Base-by-base conservation (phyloP, 202 grass and related monocot genomes). In the Miscanthus sacchariflorus region DNA sequence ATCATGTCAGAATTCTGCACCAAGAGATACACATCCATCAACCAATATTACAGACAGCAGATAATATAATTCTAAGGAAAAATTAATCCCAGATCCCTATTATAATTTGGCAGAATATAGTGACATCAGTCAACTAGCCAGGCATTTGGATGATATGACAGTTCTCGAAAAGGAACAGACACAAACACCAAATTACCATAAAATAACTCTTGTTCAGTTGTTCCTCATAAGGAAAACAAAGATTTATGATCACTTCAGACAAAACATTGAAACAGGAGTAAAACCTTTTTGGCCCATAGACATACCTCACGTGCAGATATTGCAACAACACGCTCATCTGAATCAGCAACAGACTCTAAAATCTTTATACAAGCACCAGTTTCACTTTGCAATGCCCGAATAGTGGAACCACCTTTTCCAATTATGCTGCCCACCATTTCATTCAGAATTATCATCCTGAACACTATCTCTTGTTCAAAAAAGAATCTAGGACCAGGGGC, bases 311-410 rank as follows among this genome's bases (percentile, higher is more conserved):
- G 83, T 71, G 89, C 89, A 84, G 94, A 90, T 81, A 96, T 90
- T 5, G 87, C 74, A 87, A 96, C 73, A 35, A 92, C 12, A 80
- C 83, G 89, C 69, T 96, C 91, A 48, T 96, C 89, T 52, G 88
- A 80, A 82, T 96, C 94, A 73, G 80, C 56, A 81, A 90, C 63
- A 69, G 83, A 38, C n/a, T 96, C 94, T 76, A 93, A 25, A 92
- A 96, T 88, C 90, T 96, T 96, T 59, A 96, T 91, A 65, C 87
- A 88, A 86, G 94, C 87, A 88, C 94, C 91, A 84, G 82, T 96
- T 88, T 96, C 91, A 90, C 82, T 93, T 90, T 96, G 94, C 54
- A 96, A 81, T 83, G 85, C 78, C 6, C 89, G 94, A 50, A 96
- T 87, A 81, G 91, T 89, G 40, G 84, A 77, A 86, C 94, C 91